Evolutionary conservation across 2,329 filamentous ascomycete species (phyloP).

Genomic region (Zopfia rhizophila): DNA sequence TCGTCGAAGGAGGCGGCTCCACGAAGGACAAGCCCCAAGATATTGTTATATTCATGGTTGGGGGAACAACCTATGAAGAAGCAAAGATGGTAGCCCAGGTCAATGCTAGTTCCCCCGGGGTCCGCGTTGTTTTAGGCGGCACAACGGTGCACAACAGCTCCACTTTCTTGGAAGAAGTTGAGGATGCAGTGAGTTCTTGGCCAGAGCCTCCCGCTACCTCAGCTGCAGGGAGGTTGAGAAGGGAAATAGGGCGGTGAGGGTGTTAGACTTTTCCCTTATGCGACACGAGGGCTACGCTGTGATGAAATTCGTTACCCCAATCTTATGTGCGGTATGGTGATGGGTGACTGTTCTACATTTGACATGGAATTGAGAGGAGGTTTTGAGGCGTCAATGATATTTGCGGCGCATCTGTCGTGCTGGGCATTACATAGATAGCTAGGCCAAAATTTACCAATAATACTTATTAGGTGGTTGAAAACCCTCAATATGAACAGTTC

Average conservation of each 20-base stretch:
- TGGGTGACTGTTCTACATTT: no score
- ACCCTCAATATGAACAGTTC: no score
- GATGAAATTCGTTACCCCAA: no score
- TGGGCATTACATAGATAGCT: no score
- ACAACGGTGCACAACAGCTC: slow-evolving; percentile 89
- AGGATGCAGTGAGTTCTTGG: slow-evolving; percentile 88
- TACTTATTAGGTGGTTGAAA: no score
- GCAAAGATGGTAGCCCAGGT: slow-evolving; percentile 95
- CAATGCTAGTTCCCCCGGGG: slow-evolving; percentile 88
- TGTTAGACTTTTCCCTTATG: neutral
- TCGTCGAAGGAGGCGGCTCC: slow-evolving; percentile 86
- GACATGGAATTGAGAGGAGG: no score
- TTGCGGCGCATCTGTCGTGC: no score
- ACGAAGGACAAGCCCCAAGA: slow-evolving; percentile 97
- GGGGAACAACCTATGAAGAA: slow-evolving; percentile 95
- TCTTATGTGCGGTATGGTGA: no score
- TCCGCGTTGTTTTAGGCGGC: slow-evolving; percentile 88
- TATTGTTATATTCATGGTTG: slow-evolving; percentile 92
- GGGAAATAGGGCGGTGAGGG: slow-evolving; percentile 66
- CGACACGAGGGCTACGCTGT: neutral
- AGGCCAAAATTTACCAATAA: no score
- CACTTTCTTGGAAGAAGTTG: slow-evolving; percentile 90
- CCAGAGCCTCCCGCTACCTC: slow-evolving; percentile 68
- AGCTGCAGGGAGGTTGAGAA: slow-evolving; percentile 70
- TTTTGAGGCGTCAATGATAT: no score